Evolutionary conservation across 768 basidiomycete species (phyloP), one percentile per base, ranked within the genome.

Genomic region (Boletellus ananas): DNA sequence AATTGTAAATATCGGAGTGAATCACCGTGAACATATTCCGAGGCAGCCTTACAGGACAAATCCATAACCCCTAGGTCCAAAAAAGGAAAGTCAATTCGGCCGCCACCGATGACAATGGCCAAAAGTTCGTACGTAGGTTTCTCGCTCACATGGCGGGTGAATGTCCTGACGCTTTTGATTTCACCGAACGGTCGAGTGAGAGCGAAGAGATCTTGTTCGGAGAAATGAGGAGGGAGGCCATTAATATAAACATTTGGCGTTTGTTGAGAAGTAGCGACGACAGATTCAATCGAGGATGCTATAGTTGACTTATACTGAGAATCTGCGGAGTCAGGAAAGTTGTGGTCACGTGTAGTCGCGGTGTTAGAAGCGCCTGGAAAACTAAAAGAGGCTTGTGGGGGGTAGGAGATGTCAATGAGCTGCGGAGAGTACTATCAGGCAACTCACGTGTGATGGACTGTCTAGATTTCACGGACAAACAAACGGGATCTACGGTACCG

Each of bases 181-280:
- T 72, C 74, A 4, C 90, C 90, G 57, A 81, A 93, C n/a, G 80
- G 84, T 20, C 75, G 69, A 31, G 85, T 77, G 47, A 93, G 80
- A 25, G 79, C 79, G 58, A 83, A 83, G 36, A 93, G 74, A 53
- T 89, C 79, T 52, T 89, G 88, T 60, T 91, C 90, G 0, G 87
- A 83, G 59, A 80, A 91, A 68, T 90, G 82, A 5, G 89, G 85
- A 3, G 88, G 89, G 14, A 93, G 77, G 12, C 90, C 90, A 60
- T 92, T 92, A 70, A 92, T 90, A 64, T 92, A 92, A 0, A 92
- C 85, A 58, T 92, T 92, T 1, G 90, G 87, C 1, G 86, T 82
- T 20, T 58, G 61, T 36, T 61, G 52, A 41, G 58, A 58, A 12
- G 45, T 49, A 16, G 50, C 12, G 1, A 51, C 45, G 31, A 56